Base-by-base conservation (phyloP, 352 stramenopile species). In the Globisporangium viniferum region DNA sequence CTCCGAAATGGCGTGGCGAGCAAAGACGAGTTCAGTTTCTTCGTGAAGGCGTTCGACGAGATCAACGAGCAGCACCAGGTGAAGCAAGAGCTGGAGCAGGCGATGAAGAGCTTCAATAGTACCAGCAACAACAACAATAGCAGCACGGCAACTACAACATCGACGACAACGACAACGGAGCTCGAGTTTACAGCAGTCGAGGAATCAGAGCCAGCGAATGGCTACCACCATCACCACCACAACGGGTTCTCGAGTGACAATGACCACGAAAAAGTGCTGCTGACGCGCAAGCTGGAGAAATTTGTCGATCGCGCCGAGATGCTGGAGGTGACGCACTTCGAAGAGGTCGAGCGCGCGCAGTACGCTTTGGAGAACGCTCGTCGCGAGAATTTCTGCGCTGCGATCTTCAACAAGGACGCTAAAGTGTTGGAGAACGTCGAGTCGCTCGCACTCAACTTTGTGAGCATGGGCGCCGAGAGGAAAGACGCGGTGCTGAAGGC, bases 401-500 rank as follows among this genome's bases (percentile, higher is more conserved):
- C 81, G 7, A 73, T 91, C 51, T 82, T 83, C 24, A 87, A 74
- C 60, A 78, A 78, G 29, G 82, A 90, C 62, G 73, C 77, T 1
- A 90, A 88, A 57, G 77, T 72, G 22, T 67, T 84, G 5, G 78
- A 91, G 55, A 93, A 77, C 41, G 82, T 93, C 33, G 78, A 91
- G 62, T 74, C 81, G 0, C 68, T 93, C 29, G 79, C 82, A 27
- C 74, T 73, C 18, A 90, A 84, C 55, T 86, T 93, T 56, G 84
- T 93, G 0, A 77, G 72, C 12, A 75, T 93, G 49, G 85, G 85
- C 0, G 85, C 85, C 0, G 81, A 90, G 27, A 79, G 72, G 9
- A 77, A 90, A 49, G 81, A 84, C 33, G 85, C 85, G 1, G 84
- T 93, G 31, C 64, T 93, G 22, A 93, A 90, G 59, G 85, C 85